Evolutionary conservation across 208 protist species (phyloP).

Genomic region (Trypanosoma brucei): DNA sequence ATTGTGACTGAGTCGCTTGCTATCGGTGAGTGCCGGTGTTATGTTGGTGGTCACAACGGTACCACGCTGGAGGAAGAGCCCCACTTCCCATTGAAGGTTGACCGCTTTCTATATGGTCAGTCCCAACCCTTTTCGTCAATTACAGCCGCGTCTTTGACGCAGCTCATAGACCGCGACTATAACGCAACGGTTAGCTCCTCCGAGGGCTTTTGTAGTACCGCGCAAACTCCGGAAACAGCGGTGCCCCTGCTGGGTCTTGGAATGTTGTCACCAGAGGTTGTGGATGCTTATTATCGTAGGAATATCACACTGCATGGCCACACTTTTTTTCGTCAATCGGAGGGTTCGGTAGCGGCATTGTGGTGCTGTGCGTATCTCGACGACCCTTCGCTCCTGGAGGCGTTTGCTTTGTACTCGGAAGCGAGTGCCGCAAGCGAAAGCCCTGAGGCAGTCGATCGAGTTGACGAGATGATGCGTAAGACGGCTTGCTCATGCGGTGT

Average conservation of each 20-base stretch:
- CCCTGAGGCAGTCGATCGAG: background rate
- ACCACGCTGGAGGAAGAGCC: conserved; percentile 16
- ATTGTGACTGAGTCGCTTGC: conserved; percentile 56
- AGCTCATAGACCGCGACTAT: conserved; percentile 20
- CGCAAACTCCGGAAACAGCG: background rate
- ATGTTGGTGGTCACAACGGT: conserved; percentile 36
- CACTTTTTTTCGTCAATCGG: conserved; percentile 66
- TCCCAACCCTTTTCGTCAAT: conserved; percentile 46
- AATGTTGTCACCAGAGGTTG: conserved; percentile 7
- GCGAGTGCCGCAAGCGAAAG: background rate
- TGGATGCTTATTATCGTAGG: conserved; percentile 36
- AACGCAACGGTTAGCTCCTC: background rate
- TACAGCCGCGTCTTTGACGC: conserved; percentile 36
- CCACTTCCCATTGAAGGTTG: conserved; percentile 38
- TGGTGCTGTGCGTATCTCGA: conserved; percentile 38
- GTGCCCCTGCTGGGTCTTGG: background rate
- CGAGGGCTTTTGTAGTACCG: background rate
- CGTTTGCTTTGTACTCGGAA: background rate
- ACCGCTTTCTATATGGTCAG: conserved; percentile 53
- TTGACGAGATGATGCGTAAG: conserved; percentile 1
- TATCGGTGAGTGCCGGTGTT: conserved; percentile 72
- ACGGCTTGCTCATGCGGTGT: conserved; percentile 46
- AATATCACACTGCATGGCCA: conserved; percentile 75
- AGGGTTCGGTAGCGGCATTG: conserved; percentile 43
- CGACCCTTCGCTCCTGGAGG: conserved; percentile 1